These are phyloP conservation scores for Biscutella laevigata DNA, from an alignment of 441 rosid genomes.

Conservation along the genomic window DNA sequence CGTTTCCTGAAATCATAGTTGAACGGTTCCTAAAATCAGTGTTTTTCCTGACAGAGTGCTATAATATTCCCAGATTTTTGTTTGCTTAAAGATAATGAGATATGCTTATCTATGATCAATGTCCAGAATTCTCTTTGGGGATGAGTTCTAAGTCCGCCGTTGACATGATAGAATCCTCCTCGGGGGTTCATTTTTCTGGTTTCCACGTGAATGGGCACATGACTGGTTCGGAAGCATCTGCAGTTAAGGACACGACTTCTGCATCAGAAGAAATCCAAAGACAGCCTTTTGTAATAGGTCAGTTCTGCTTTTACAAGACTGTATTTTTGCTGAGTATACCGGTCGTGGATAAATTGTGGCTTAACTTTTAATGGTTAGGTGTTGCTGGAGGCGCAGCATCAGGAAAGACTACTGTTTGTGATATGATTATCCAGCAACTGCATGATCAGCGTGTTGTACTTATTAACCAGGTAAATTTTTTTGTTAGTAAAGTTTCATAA, in stretches of 20 bases:
- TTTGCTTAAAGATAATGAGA: conserved; percentile 12
- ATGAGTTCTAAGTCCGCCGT: conserved; percentile 25
- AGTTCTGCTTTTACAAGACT: background rate
- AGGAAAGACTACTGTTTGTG: conserved; percentile 98
- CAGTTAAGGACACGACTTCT: conserved; percentile 40
- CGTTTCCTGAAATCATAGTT: no score
- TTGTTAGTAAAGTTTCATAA: background rate
- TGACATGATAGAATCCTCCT: conserved; percentile 27
- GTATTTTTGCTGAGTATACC: background rate
- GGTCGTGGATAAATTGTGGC: background rate
- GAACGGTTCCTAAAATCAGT: no score
- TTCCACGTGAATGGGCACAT: conserved; percentile 42
- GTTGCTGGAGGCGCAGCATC: conserved; percentile 99
- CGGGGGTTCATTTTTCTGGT: conserved; percentile 81
- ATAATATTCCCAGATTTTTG: background rate
- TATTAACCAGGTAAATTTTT: conserved; percentile 65
- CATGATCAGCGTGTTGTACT: conserved; percentile 98
- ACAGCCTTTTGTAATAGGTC: conserved; percentile 93
- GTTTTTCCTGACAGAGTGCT: background rate
- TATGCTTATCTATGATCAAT: background rate
- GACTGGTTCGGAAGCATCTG: conserved; percentile 34
- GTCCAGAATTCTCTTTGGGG: conserved; percentile 3
- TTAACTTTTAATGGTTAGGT: conserved; percentile 35
- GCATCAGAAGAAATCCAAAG: conserved; percentile 43
- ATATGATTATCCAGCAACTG: conserved; percentile 97